phyloP scores from a whole-genome alignment of 768 basidiomycete genomes.

The Neoboletus subvelutipes region DNA sequence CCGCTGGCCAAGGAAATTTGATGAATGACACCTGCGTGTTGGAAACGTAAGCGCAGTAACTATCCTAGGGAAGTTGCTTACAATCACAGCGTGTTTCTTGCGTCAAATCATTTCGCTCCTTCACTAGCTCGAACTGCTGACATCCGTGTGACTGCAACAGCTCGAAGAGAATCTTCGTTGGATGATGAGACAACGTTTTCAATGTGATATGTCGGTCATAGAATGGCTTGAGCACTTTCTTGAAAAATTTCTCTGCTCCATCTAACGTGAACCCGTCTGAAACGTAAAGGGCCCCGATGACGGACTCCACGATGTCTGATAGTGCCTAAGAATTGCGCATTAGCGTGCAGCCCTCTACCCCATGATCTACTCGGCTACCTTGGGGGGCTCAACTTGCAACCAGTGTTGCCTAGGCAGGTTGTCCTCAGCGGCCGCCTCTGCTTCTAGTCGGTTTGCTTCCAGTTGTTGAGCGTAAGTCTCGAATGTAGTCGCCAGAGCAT shows the following conservation, averaged over 20 bases:
- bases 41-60: constrained; percentile 18
- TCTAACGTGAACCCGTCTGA: constrained; percentile 66
- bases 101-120: constrained; percentile 41
- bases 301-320: constrained; percentile 78
- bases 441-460: constrained; percentile 48
- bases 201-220: constrained; percentile 74
- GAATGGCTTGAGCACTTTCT: constrained; percentile 70
- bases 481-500: constrained; percentile 50
- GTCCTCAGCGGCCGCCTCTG: constrained; percentile 47
- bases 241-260: constrained; percentile 65
- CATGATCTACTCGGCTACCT: constrained; percentile 43
- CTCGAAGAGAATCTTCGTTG: constrained; percentile 73
- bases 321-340: constrained; percentile 49
- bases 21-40: constrained; percentile 61
- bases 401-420: constrained; percentile 70
- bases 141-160: constrained; percentile 72
- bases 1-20: constrained; percentile 60
- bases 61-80: constrained; percentile 30
- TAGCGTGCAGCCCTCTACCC: background rate
- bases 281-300: constrained; percentile 77
- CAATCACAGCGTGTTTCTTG: constrained; percentile 50
- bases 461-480: constrained; percentile 52
- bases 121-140: constrained; percentile 59
- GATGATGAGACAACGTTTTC: constrained; percentile 72
- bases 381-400: constrained; percentile 74